These are phyloP conservation scores for Vaccinium corymbosum DNA, from an alignment of 148 eudicot genomes.

Conservation along the genomic window DNA sequence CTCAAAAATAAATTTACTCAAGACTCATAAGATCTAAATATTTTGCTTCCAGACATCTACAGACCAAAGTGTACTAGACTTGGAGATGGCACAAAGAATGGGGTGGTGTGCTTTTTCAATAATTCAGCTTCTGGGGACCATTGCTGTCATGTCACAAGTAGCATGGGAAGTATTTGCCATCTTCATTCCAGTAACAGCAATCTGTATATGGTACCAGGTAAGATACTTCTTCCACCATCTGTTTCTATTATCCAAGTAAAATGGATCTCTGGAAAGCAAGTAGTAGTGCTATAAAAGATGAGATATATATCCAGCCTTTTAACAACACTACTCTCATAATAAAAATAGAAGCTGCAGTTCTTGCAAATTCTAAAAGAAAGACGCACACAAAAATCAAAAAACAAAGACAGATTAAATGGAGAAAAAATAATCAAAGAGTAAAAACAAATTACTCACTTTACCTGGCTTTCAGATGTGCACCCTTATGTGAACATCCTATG, in stretches of 20 bases:
- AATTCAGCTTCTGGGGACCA: conserved; percentile 83
- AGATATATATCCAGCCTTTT: not conserved
- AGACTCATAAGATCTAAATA: conserved; percentile 4
- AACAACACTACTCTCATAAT: not conserved
- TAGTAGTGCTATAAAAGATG: not conserved
- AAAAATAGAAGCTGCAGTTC: not conserved
- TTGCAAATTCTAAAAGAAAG: not conserved
- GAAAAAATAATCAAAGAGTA: not conserved
- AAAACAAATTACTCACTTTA: not conserved
- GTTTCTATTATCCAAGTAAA: not conserved
- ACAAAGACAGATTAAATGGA: not conserved
- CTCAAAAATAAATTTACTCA: not conserved
- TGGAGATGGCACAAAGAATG: conserved; percentile 79
- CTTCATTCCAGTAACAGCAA: conserved; percentile 89
- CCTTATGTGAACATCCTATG: not conserved
- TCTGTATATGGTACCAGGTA: conserved; percentile 92
- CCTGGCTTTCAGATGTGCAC: not conserved
- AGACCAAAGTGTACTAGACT: conserved; percentile 90
- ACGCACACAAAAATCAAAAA: not conserved
- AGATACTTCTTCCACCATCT: conserved; percentile 11
- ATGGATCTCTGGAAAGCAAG: not conserved
- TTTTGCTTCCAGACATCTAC: conserved; percentile 74
- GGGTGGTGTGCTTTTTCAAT: conserved; percentile 94
- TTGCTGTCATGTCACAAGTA: conserved; percentile 96
- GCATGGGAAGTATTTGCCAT: conserved; percentile 97